Percentiles rank a stretch among this genome's conserved stretches.
Evolutionary conservation across 2,329 filamentous ascomycete species (phyloP).

Genomic region (Blastomyces percursus): DNA sequence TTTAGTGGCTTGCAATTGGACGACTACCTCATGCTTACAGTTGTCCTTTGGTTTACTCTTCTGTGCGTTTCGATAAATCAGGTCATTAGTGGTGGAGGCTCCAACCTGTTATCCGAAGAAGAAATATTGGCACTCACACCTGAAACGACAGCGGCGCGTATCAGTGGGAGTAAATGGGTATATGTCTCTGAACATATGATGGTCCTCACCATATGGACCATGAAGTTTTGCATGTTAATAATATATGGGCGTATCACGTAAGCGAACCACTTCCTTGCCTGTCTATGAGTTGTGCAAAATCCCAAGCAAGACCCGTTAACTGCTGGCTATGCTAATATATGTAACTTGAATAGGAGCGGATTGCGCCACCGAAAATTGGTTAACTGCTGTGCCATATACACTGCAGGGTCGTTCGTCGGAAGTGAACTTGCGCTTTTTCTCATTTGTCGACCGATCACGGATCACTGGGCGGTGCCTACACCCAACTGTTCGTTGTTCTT

Average conservation of each 20-base stretch:
- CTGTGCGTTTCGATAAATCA: conserved; percentile 45
- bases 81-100: conserved; percentile 45
- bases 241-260: conserved; percentile 44
- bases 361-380: conserved; percentile 27
- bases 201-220: conserved; percentile 43
- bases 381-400: conserved; percentile 32
- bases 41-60: conserved; percentile 45
- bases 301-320: not conserved
- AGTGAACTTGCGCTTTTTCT: conserved; percentile 42
- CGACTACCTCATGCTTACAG: conserved; percentile 46
- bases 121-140: conserved; percentile 39
- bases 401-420: conserved; percentile 36
- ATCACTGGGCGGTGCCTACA: conserved; percentile 44
- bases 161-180: conserved; percentile 50
- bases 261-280: conserved; percentile 4
- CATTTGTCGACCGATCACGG: conserved; percentile 40
- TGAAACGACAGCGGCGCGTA: conserved; percentile 32
- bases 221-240: conserved; percentile 44
- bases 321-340: not conserved
- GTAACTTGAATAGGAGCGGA: conserved; percentile 19
- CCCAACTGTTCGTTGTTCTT: conserved; percentile 23
- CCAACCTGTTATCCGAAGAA: conserved; percentile 47
- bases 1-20: conserved; percentile 43
- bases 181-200: conserved; percentile 53
- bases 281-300: not conserved